Conservation (phyloP, 352 stramenopile genomes). For the Globisporangium nodosum region DNA sequence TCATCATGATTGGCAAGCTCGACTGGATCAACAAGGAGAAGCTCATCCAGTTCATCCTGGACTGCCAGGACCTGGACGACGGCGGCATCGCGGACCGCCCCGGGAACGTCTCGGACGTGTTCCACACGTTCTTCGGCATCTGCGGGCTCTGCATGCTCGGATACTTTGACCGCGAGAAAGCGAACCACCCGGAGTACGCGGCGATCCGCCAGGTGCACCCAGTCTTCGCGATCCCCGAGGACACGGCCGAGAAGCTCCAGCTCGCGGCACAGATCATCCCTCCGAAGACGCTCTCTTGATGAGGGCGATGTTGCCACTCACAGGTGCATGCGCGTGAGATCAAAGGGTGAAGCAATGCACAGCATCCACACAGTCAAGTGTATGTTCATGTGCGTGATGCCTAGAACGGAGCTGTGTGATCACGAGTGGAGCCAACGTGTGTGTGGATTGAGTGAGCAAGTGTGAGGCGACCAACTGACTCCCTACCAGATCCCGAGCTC, state of each 20-base stretch:
- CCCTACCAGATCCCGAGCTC: too few species aligned
- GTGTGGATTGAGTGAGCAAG: too few species aligned
- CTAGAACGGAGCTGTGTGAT: too few species aligned
- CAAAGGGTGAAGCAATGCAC: too few species aligned
- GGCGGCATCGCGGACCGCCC: conserved; percentile 98
- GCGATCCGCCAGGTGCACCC: conserved; percentile 90
- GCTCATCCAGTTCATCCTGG: conserved; percentile 91
- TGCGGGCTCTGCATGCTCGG: conserved; percentile 92
- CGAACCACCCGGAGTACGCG: conserved; percentile 43
- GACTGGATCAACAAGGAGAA: conserved; percentile 95
- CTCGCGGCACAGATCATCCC: conserved; percentile 73
- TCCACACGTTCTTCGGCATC: conserved; percentile 99
- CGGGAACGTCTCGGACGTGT: conserved; percentile 96
- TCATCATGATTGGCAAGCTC: conserved; percentile 94
- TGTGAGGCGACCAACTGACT: too few species aligned
- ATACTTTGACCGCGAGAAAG: conserved; percentile 82
- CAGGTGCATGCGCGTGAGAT: background rate
- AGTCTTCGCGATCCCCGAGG: conserved; percentile 93
- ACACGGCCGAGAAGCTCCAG: conserved; percentile 85
- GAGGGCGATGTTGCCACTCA: background rate
- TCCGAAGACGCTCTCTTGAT: conserved; percentile 8
- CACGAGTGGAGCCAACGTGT: too few species aligned
- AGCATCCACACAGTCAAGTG: too few species aligned
- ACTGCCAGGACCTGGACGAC: conserved; percentile 96
- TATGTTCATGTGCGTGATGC: too few species aligned